Evolutionary conservation across 2,329 filamentous ascomycete species (phyloP), one percentile per base, ranked within the genome.

Genomic region (Dactylella cylindrospora): DNA sequence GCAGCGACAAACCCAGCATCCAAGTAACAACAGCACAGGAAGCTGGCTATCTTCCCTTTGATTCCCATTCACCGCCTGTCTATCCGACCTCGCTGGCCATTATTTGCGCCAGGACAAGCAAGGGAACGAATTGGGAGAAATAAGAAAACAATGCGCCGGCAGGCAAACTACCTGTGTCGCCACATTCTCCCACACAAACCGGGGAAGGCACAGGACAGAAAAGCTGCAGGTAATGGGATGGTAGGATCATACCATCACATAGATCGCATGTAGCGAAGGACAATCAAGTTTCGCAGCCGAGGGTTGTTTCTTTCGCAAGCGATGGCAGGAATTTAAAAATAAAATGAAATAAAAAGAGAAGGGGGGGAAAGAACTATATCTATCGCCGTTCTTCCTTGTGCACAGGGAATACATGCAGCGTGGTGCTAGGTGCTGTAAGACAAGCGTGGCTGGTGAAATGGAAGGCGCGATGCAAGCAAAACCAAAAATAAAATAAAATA

Each of bases 141-240:
- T 62, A 54, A 62, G 57, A 62, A 62, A 62, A 62, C 57, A 50
- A 50, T 62, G 57, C 57, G 57, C 57, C 49, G 41, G 49, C 49
- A 32, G 54, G 38, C 57, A 53, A 51, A 60, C 45, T 28, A 40
- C 40, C 41, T 50, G 49, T 54, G 57, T 62, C 49, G 49, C 57
- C 49, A 54, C 57, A 62, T 43, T 31, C 49, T 53, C 49, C 50
- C 57, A 50, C 26, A 54, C 57, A 53, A 54, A 54, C 57, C 54
- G 49, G 57, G 57, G 57, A 62, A 54, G n/a, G n/a, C n/a, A n/a
- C n/a, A n/a, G n/a, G n/a, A n/a, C n/a, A n/a, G 39, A 51, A 46
- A 54, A 49, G 57, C 57, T 62, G 50, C 57, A 36, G 35, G 43
- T 40, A 50, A 39, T 45, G 50, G 13, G 43, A 36, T 54, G 28